Evolutionary conservation across 2,329 filamentous ascomycete genomes (phyloP).

Genomic region (Nemania sp.): DNA sequence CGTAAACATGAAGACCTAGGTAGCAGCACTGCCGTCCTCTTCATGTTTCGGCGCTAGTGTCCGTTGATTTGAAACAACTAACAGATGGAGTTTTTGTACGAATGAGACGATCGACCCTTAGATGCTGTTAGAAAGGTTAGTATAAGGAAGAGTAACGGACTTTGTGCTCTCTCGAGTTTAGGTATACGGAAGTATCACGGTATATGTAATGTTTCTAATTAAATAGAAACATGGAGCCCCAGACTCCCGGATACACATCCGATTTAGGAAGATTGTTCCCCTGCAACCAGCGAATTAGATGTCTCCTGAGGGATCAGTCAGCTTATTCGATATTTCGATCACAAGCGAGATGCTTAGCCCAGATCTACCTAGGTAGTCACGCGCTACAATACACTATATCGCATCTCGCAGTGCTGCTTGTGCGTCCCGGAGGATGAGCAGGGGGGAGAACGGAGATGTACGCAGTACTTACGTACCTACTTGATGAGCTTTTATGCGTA

Average conservation of each 20-base stretch:
- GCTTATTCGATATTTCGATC: constrained; percentile 27
- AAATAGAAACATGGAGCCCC: constrained; percentile 33
- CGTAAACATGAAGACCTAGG: neutral
- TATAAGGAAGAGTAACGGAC: neutral
- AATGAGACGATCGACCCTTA: constrained; percentile 1
- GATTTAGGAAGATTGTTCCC: constrained; percentile 41
- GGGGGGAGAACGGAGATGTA: constrained; percentile 30
- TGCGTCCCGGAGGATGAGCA: constrained; percentile 16
- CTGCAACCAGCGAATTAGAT: constrained; percentile 31
- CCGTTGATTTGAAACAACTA: neutral
- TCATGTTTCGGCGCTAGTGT: neutral
- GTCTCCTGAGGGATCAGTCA: constrained; percentile 29
- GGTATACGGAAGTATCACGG: constrained; percentile 23
- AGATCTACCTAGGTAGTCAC: constrained; percentile 35
- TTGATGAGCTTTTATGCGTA: neutral
- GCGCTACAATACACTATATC: constrained; percentile 26
- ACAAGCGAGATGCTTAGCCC: constrained; percentile 40
- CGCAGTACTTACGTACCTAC: constrained; percentile 6
- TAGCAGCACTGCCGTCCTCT: too few species aligned
- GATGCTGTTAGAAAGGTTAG: neutral
- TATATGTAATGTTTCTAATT: constrained; percentile 9
- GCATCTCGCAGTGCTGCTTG: constrained; percentile 37
- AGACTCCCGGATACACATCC: constrained; percentile 40
- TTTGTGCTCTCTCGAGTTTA: too few species aligned
- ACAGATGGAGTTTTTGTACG: neutral